Percentiles rank a stretch among this genome's conserved stretches.
Conservation (phyloP, 352 stramenopile genomes). For the Vaucheria bursata region DNA sequence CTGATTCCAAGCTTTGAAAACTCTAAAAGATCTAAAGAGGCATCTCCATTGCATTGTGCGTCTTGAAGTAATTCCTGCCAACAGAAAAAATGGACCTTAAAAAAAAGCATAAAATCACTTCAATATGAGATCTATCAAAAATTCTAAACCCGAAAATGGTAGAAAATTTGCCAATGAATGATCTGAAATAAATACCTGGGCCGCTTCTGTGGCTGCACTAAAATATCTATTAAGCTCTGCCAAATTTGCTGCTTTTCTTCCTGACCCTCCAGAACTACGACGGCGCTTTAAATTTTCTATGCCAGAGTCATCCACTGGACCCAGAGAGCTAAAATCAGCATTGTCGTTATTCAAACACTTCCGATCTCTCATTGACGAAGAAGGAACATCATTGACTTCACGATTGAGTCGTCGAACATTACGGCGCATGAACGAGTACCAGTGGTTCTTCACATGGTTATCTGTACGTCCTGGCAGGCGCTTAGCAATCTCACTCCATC, state of each 20-base stretch:
- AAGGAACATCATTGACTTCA: slow-evolving; percentile 44
- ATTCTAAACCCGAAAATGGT: too few relatives aligned
- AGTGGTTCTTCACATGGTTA: slow-evolving; percentile 53
- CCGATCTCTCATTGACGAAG: background rate
- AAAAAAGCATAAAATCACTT: too few relatives aligned
- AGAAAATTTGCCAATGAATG: too few relatives aligned
- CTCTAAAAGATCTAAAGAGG: background rate
- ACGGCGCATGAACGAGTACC: slow-evolving; percentile 52
- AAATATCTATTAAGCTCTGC: slow-evolving; percentile 52
- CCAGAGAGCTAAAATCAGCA: background rate
- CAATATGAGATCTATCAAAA: too few relatives aligned
- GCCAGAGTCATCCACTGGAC: background rate
- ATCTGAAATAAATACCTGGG: slow-evolving; percentile 2
- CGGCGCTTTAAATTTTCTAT: background rate
- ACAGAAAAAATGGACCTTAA: too few relatives aligned
- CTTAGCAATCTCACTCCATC: slow-evolving; percentile 52
- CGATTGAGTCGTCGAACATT: slow-evolving; percentile 51
- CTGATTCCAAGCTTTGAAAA: background rate
- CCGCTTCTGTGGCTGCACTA: slow-evolving; percentile 46
- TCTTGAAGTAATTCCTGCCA: background rate
- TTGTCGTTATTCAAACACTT: background rate
- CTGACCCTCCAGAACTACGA: slow-evolving; percentile 14
- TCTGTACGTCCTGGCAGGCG: slow-evolving; percentile 46
- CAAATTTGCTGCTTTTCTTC: slow-evolving; percentile 48
- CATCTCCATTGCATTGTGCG: background rate